Conservation (phyloP, 2,329 filamentous ascomycete genomes). For the Alternaria consortialis region DNA sequence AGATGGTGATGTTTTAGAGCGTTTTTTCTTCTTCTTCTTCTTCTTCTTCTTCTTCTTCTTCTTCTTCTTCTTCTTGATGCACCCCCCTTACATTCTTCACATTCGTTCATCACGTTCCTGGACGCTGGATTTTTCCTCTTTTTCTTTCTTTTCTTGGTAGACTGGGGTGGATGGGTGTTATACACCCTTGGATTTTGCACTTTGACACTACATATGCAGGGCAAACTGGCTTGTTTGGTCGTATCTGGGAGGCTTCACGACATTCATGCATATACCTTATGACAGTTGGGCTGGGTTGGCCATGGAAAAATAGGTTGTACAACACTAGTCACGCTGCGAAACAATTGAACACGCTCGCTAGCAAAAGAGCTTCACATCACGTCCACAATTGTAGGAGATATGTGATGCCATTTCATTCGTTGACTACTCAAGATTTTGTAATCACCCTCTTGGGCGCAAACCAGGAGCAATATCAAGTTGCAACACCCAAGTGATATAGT, state of each 20-base stretch:
- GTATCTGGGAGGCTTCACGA: not conserved
- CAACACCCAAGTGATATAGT: not conserved
- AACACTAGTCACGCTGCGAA: not conserved
- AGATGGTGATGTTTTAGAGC: not conserved
- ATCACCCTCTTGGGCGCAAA: constrained; percentile 1
- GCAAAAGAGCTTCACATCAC: not conserved
- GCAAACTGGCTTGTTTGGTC: not conserved
- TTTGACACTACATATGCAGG: not conserved
- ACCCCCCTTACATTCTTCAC: constrained; percentile 11
- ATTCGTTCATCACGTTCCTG: constrained; percentile 22
- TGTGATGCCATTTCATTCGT: not conserved
- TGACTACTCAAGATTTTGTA: not conserved
- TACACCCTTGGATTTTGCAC: not conserved
- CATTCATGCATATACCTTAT: constrained; percentile 1
- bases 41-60: no score
- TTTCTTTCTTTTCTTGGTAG: not conserved
- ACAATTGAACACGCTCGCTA: constrained; percentile 5
- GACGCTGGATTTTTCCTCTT: constrained; percentile 15
- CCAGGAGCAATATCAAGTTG: not conserved
- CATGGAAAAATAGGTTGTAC: not conserved
- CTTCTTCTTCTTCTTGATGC: constrained; percentile 5
- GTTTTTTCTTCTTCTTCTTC: no score
- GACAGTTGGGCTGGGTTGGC: constrained; percentile 3
- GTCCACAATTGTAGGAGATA: not conserved
- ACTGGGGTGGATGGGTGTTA: not conserved